A percentile compares a stretch with the other conserved stretches of the same genome.
These are phyloP conservation scores for Cordyceps cicadae DNA, from an alignment of 2,329 filamentous ascomycete genomes.

Conservation along the genomic window DNA sequence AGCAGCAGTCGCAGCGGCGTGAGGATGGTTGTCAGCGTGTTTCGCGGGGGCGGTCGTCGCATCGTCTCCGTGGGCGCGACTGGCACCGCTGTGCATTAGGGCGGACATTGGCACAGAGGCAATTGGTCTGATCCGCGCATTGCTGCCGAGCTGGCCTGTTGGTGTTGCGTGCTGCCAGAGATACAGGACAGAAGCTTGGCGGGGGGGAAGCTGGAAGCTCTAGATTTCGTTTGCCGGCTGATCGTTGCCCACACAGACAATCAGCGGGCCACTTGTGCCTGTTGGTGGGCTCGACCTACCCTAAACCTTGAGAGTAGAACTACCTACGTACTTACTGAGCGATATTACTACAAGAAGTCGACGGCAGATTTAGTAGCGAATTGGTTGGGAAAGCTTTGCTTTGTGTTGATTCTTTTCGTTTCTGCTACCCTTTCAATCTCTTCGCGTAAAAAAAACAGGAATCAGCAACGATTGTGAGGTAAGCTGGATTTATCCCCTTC, in stretches of 20 bases:
- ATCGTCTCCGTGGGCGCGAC: conserved; percentile 25
- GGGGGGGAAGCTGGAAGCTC: not conserved
- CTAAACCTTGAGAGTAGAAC: not conserved
- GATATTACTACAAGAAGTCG: too few relatives aligned
- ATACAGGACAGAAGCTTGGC: not conserved
- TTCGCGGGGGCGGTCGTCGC: conserved; percentile 12
- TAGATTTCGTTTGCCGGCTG: not conserved
- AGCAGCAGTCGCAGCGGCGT: conserved; percentile 13
- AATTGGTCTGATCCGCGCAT: conserved; percentile 34
- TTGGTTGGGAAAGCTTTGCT: too few relatives aligned
- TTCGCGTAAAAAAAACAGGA: too few relatives aligned
- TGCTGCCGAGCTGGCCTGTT: conserved; percentile 21
- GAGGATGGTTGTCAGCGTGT: conserved; percentile 11
- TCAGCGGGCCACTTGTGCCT: not conserved
- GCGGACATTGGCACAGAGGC: conserved; percentile 38
- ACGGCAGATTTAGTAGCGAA: too few relatives aligned
- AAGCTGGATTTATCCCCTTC: too few relatives aligned
- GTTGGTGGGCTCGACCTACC: not conserved
- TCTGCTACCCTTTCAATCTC: too few relatives aligned
- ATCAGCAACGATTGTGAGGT: too few relatives aligned
- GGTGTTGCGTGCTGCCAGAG: not conserved
- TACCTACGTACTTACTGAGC: too few relatives aligned
- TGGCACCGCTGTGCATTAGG: conserved; percentile 35
- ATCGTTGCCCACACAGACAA: not conserved
- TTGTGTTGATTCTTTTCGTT: too few relatives aligned